Percentiles rank a stretch among this genome's conserved stretches.
These are phyloP conservation scores for Lagerstroemia speciosa DNA, from an alignment of 345 rosid species.

Conservation along the genomic window DNA sequence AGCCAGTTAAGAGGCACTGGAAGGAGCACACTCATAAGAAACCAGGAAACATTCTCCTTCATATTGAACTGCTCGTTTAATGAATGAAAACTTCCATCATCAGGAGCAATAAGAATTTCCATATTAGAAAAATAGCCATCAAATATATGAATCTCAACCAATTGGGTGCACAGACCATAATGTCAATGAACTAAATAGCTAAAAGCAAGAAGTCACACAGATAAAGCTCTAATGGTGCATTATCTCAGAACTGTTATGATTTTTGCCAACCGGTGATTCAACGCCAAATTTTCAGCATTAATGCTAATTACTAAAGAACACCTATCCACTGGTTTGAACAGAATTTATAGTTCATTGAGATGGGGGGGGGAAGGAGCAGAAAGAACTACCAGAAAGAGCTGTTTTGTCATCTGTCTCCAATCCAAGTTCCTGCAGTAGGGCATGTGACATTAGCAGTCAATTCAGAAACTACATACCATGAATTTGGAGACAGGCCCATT, in stretches of 20 bases:
- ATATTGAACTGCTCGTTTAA: background rate
- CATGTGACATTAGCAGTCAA: constrained; percentile 14
- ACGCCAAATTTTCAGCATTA: background rate
- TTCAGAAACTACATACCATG: background rate
- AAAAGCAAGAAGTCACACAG: background rate
- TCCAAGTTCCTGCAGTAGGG: constrained; percentile 78
- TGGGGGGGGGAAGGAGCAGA: constrained; percentile 9
- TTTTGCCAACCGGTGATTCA: background rate
- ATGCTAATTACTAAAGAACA: background rate
- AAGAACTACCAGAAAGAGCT: constrained; percentile 76
- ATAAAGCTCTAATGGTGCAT: background rate
- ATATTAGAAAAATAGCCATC: background rate
- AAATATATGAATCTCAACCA: background rate
- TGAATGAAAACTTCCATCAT: background rate
- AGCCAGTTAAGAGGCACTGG: background rate
- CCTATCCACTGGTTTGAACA: background rate
- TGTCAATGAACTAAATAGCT: background rate
- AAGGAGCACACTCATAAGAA: constrained; percentile 2
- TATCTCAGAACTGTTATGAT: background rate
- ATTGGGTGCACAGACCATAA: background rate
- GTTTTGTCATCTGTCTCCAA: constrained; percentile 98
- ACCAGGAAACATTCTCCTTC: background rate
- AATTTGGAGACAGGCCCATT: background rate
- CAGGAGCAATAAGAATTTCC: background rate
- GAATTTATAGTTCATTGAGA: background rate